Evolutionary conservation across 2,329 filamentous ascomycete genomes (phyloP).

Genomic region (Verticillium nonalfalfae): DNA sequence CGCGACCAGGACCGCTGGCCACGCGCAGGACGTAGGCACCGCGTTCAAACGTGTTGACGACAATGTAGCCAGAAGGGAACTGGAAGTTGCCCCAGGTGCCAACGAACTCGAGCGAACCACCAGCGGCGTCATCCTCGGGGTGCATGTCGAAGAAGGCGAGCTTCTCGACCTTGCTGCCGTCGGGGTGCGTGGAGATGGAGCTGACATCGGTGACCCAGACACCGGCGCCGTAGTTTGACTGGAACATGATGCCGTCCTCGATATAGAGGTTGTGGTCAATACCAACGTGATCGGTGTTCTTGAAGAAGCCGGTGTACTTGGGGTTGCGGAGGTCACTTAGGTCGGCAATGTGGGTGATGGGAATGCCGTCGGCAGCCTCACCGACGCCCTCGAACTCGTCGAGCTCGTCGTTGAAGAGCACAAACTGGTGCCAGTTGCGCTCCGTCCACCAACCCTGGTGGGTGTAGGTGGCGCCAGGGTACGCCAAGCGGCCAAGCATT

Average conservation of each 20-base stretch:
- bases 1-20: not conserved
- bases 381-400: constrained; percentile 28
- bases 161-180: constrained; percentile 30
- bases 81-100: constrained; percentile 42
- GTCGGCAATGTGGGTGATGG: constrained; percentile 44
- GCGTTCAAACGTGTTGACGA: constrained; percentile 43
- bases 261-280: constrained; percentile 43
- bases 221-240: constrained; percentile 42
- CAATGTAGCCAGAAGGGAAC: constrained; percentile 33
- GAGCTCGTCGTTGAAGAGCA: constrained; percentile 34
- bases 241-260: constrained; percentile 31
- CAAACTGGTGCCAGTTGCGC: constrained; percentile 30
- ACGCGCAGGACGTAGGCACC: constrained; percentile 26
- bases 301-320: constrained; percentile 30
- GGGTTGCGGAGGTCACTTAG: constrained; percentile 31
- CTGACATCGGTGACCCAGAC: constrained; percentile 28
- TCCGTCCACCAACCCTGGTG: constrained; percentile 38
- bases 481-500: constrained; percentile 38
- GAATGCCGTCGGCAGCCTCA: constrained; percentile 26
- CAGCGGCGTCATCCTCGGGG: constrained; percentile 35
- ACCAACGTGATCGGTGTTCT: constrained; percentile 23
- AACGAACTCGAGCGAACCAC: constrained; percentile 27
- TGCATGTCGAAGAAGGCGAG: constrained; percentile 39
- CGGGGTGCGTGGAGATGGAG: constrained; percentile 25
- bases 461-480: constrained; percentile 41